Evolutionary conservation across 2,329 filamentous ascomycete species (phyloP), one percentile per base, ranked within the genome.

Genomic region (Colletotrichum sidae): DNA sequence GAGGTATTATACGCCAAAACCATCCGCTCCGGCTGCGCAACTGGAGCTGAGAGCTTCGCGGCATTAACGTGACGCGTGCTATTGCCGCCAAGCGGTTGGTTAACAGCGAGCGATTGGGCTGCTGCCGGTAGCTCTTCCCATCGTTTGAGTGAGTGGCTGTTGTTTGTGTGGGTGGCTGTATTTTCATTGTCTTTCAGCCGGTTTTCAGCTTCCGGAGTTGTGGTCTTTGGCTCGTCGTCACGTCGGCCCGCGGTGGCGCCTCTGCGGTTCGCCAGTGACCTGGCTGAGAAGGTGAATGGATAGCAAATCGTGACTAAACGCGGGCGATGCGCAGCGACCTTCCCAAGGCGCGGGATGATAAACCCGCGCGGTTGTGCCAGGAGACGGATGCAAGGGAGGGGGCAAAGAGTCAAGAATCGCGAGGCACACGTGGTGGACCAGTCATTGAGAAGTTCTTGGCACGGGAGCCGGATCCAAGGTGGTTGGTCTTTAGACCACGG

Each of bases 31-130:
- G 25, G 9, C 44, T 17, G 60, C 61, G 42, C 59, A 54, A 54
- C 56, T 50, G 46, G 56, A 61, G 58, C 42, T 34, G 34, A 59
- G 10, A 47, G 45, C 17, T 25, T 51, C 25, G 34, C 51, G 60
- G 64, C 72, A 71, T 69, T 72, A 72, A 69, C 72, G 71, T 72
- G 69, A 71, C 65, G 66, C 68, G 58, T 67, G 53, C 53, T 71
- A 47, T 67, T 67, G 60, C 17, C 50, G 64, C 60, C 60, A 55
- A 67, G 60, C 39, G 44, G 45, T 51, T 9, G 25, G 25, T 45
- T 17, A 49, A 42, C 63, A 42, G 47, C 49, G 52, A 53, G 52
- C 44, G 53, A 57, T 56, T 57, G 63, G 52, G 15, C 53, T 63
- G 44, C 41, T 49, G 25, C 15, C 44, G 41, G 35, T 8, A 53